Conservation (phyloP, 2,329 filamentous ascomycete genomes). For the Thermochaetoides dissita region DNA sequence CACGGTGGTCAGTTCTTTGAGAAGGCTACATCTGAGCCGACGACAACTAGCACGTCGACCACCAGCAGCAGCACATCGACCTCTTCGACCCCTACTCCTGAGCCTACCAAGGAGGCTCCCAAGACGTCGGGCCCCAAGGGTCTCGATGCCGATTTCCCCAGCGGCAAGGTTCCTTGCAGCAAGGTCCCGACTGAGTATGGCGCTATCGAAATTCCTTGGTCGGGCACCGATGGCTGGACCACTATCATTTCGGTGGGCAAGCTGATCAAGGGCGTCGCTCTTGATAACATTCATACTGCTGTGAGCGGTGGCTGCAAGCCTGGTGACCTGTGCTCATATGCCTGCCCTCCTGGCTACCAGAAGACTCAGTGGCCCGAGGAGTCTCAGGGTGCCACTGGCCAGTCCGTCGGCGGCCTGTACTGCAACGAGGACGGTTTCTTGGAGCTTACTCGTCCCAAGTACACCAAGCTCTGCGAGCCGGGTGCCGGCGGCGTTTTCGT, state of each 20-base stretch:
- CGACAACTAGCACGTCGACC: slow-evolving; percentile 2
- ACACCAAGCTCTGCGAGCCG: slow-evolving; percentile 57
- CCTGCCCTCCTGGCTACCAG: slow-evolving; percentile 80
- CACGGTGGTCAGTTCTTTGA: slow-evolving; percentile 39
- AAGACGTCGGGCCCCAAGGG: slow-evolving; percentile 31
- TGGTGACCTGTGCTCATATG: slow-evolving; percentile 75
- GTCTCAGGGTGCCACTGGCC: slow-evolving; percentile 58
- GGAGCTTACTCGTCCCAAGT: slow-evolving; percentile 56
- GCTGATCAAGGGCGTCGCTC: slow-evolving; percentile 35
- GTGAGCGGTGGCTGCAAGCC: slow-evolving; percentile 45
- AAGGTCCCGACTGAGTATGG: slow-evolving; percentile 72
- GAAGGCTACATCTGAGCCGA: slow-evolving; percentile 24
- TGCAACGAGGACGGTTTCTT: slow-evolving; percentile 65
- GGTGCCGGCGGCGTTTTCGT: slow-evolving; percentile 60
- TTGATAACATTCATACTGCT: slow-evolving; percentile 53
- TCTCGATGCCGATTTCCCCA: slow-evolving; percentile 57
- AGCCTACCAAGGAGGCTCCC: slow-evolving; percentile 14
- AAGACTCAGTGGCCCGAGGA: slow-evolving; percentile 74
- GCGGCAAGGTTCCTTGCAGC: slow-evolving; percentile 56
- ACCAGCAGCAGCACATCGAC: not conserved
- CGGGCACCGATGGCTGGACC: slow-evolving; percentile 60
- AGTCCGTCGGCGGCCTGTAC: slow-evolving; percentile 78
- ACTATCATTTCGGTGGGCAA: slow-evolving; percentile 56
- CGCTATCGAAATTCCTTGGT: slow-evolving; percentile 54
- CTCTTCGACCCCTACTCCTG: slow-evolving; percentile 15